phyloP scores from a whole-genome alignment of 805 yeast species.

The Sugiyamaella floridensis region DNA sequence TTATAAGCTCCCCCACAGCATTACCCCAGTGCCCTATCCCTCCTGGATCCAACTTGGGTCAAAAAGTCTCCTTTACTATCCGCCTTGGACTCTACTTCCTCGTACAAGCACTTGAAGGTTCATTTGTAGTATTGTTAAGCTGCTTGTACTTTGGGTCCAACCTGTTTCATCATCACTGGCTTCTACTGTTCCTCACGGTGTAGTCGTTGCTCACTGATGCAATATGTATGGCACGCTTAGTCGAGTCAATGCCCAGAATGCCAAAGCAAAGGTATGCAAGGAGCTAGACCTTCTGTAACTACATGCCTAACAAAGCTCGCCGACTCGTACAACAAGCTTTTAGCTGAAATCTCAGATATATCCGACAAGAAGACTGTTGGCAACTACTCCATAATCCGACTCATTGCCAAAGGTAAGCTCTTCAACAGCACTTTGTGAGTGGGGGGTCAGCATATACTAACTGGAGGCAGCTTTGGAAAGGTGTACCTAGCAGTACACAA shows the following conservation, averaged over 20 bases:
- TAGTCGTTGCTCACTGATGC: not conserved
- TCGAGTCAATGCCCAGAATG: slow-evolving; percentile 32
- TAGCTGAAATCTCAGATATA: slow-evolving; percentile 38
- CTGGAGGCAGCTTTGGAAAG: slow-evolving; percentile 64
- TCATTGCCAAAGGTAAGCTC: slow-evolving; percentile 48
- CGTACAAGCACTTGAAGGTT: too few relatives aligned
- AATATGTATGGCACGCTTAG: slow-evolving; percentile 21
- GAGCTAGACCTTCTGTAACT: not conserved
- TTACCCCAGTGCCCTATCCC: too few relatives aligned
- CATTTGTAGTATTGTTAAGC: too few relatives aligned
- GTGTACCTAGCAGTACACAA: slow-evolving; percentile 80
- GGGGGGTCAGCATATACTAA: not conserved
- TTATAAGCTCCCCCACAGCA: too few relatives aligned
- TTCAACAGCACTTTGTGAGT: slow-evolving; percentile 46
- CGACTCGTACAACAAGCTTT: slow-evolving; percentile 56
- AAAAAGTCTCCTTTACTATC: too few relatives aligned
- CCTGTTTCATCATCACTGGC: too few relatives aligned
- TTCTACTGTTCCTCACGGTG: not conserved
- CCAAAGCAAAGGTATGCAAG: slow-evolving; percentile 30
- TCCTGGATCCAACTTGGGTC: too few relatives aligned
- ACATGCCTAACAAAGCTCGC: slow-evolving; percentile 36
- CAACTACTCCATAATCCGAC: slow-evolving; percentile 62
- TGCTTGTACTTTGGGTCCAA: too few relatives aligned
- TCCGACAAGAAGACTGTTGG: slow-evolving; percentile 61
- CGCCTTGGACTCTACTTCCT: too few relatives aligned